These are phyloP conservation scores for Dactylorhiza incarnata DNA, from an alignment of 106 monocot genomes.

Conservation along the genomic window DNA sequence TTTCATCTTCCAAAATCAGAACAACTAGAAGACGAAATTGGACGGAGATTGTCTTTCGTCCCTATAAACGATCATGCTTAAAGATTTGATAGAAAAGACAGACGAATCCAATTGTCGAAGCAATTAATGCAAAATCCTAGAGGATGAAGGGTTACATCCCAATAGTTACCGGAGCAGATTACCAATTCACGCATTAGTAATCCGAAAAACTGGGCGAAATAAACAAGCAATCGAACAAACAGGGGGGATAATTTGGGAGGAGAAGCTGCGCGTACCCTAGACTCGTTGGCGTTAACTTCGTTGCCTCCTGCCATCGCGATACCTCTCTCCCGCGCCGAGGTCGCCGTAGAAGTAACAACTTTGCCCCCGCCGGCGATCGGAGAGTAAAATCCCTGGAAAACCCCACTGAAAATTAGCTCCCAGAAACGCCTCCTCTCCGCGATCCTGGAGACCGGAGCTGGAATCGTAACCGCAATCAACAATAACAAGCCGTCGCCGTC, in stretches of 20 bases:
- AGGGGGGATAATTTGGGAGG: background rate
- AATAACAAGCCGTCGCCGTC: background rate
- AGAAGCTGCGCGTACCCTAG: slow-evolving; percentile 32
- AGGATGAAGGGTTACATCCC: background rate
- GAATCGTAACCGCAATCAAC: background rate
- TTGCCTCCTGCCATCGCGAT: slow-evolving; percentile 74
- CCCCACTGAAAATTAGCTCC: background rate
- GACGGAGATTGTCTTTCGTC: background rate
- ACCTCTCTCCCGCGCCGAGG: slow-evolving; percentile 1
- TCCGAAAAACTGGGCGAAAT: background rate
- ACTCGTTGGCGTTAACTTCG: slow-evolving; percentile 77
- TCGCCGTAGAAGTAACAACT: background rate
- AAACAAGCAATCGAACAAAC: background rate
- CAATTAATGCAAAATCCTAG: background rate
- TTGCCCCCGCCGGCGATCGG: background rate
- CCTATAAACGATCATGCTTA: background rate
- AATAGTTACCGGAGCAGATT: background rate
- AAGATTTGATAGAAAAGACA: background rate
- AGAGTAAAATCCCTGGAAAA: background rate
- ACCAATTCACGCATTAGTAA: slow-evolving; percentile 1
- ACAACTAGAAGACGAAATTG: background rate
- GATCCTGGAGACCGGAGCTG: background rate
- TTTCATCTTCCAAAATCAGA: background rate
- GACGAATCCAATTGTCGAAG: background rate
- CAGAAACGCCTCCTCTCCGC: background rate